Percentiles rank a stretch among this genome's conserved stretches.
Conservation (phyloP, 768 basidiomycete genomes). For the Saitozyma podzolica region DNA sequence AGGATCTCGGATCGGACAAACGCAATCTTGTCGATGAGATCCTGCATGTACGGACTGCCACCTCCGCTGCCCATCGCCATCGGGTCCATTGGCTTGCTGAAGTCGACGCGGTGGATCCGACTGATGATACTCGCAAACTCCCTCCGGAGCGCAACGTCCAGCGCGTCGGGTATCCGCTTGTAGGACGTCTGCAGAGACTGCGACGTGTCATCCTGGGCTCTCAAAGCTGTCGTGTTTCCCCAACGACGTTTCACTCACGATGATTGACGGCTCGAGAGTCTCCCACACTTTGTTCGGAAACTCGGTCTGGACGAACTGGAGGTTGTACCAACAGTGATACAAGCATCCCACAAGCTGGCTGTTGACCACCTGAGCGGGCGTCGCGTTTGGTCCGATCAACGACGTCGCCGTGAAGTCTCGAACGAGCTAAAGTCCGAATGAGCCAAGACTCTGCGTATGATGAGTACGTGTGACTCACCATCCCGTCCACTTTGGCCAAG, state of each 20-base stretch:
- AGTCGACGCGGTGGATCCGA: slow-evolving; percentile 80
- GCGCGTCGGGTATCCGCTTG: slow-evolving; percentile 43
- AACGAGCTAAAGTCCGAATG: slow-evolving; percentile 59
- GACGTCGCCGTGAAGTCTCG: slow-evolving; percentile 76
- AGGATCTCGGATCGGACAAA: slow-evolving; percentile 80
- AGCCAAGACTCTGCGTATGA: not conserved
- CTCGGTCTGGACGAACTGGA: slow-evolving; percentile 68
- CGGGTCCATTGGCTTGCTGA: slow-evolving; percentile 70
- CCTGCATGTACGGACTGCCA: slow-evolving; percentile 85
- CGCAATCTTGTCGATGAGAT: slow-evolving; percentile 79
- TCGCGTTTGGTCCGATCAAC: slow-evolving; percentile 73
- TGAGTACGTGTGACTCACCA: slow-evolving; percentile 60
- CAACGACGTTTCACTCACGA: no score
- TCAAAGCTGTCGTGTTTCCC: no score
- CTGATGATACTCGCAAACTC: slow-evolving; percentile 74
- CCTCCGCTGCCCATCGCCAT: slow-evolving; percentile 59
- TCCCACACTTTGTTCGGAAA: slow-evolving; percentile 64
- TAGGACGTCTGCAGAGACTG: slow-evolving; percentile 35
- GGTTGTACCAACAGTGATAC: slow-evolving; percentile 71
- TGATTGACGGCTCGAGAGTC: slow-evolving; percentile 58
- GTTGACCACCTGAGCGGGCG: slow-evolving; percentile 75
- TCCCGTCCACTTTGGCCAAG: slow-evolving; percentile 63
- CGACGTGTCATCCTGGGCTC: not conserved
- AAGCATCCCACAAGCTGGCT: slow-evolving; percentile 74
- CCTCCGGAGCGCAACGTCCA: slow-evolving; percentile 61